Evolutionary conservation across 345 rosid species (phyloP), one percentile per base, ranked within the genome.

Genomic region (Syzygium oleosum): DNA sequence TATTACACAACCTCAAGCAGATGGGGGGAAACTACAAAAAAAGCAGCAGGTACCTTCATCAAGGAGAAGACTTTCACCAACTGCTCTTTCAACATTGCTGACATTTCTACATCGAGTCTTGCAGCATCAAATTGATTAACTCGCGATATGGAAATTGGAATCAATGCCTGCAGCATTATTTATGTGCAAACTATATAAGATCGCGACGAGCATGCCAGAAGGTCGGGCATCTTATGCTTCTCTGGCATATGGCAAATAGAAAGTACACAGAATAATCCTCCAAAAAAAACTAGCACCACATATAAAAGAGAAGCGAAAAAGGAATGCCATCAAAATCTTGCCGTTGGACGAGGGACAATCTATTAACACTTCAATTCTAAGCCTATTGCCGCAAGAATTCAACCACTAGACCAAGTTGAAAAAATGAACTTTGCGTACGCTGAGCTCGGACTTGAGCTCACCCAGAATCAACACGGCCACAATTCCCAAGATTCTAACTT

Each of bases 61-160:
- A 97, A 91, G 85, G 98, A 94, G 96, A 97, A 96, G 88, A 95
- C 98, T 92, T 94, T 97, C 87, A 98, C 97, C 90, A 98, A 88
- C 90, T 97, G 99, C 88, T 98, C 99, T 87, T 98, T 98, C 87
- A 98, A 92, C 99, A 96, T 96, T 22, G 99, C 98, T 58, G 99
- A 93, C 98, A 98, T 96, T 92, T 97, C 98, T 87, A 97, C 90
- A 88, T 98, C 99, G 87, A 98, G 93, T 88, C 99, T 94, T 56
- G 93, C 98, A 2, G 99, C 99, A 88, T 96, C 99, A 68, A 98
- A 95, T 91, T 97, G 99, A 94, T 97, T 97, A 90, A 98, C 99
- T 92, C 97, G 93, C 8, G 99, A 95, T 88, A 98, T 93, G 3
- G 96, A 92, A 90, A 96, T 92, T 12, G 96, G 95, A 88, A 96